Percentiles rank a stretch among this genome's conserved stretches.
phyloP scores from a whole-genome alignment of 2,329 filamentous ascomycete species.

The Trichophyton verrucosum region DNA sequence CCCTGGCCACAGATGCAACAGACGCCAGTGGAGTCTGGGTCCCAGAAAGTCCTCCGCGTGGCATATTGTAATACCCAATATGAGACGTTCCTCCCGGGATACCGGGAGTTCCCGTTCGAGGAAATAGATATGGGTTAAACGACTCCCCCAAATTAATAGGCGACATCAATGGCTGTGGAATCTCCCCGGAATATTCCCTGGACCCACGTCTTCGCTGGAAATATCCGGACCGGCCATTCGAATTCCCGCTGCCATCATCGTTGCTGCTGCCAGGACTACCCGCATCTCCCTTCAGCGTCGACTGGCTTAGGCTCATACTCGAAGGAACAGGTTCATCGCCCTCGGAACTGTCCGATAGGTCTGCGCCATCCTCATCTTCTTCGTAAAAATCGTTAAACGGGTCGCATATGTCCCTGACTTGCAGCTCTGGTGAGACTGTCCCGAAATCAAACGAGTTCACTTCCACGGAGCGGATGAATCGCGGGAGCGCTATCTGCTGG shows the following conservation, averaged over 20 bases:
- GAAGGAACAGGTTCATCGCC: conserved; percentile 17
- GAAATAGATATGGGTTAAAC: conserved; percentile 31
- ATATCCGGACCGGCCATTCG: conserved; percentile 7
- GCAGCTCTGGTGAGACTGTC: conserved; percentile 64
- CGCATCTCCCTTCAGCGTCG: conserved; percentile 1
- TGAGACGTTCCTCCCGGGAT: conserved; percentile 40
- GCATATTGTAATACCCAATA: conserved; percentile 33
- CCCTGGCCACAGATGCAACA: conserved; percentile 35
- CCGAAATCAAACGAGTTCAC: conserved; percentile 94
- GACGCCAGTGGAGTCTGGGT: conserved; percentile 38
- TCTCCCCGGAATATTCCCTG: conserved; percentile 18
- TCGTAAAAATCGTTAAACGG: conserved; percentile 96
- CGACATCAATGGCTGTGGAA: conserved; percentile 24
- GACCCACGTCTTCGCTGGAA: conserved; percentile 21
- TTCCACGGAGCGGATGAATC: conserved; percentile 92
- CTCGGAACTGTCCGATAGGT: conserved; percentile 24
- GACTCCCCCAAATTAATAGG: conserved; percentile 27
- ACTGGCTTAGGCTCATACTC: neutral
- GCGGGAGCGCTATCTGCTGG: conserved; percentile 77
- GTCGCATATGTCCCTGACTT: conserved; percentile 94
- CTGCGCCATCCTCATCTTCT: conserved; percentile 48
- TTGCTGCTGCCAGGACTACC: neutral
- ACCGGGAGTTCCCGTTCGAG: conserved; percentile 35
- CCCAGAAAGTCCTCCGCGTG: conserved; percentile 37
- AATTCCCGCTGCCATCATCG: neutral